Evolutionary conservation across 441 rosid species (phyloP).

Genomic region (Euphorbia celastroides): DNA sequence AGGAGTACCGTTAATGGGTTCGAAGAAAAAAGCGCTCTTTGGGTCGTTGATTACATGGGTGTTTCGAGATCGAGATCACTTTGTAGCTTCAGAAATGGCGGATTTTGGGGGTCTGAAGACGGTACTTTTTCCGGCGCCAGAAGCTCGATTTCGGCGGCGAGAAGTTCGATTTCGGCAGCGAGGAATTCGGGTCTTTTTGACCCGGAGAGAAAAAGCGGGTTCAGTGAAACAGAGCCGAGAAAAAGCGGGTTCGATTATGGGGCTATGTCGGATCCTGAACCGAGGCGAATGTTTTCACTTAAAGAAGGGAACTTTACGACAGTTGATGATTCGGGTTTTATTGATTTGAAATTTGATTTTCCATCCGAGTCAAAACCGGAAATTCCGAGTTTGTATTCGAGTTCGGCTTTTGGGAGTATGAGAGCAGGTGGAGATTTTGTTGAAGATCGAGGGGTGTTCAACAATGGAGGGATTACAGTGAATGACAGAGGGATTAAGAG

Average conservation of each 20-base stretch:
- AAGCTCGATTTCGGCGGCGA: conserved; percentile 47
- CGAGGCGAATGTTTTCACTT: conserved; percentile 62
- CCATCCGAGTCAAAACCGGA: conserved; percentile 40
- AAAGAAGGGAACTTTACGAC: conserved; percentile 69
- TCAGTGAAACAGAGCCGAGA: conserved; percentile 53
- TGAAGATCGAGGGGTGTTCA: conserved; percentile 26
- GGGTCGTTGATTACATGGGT: conserved; percentile 69
- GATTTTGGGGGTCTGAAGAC: conserved; percentile 59
- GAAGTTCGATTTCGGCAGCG: conserved; percentile 76
- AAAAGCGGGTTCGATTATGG: conserved; percentile 48
- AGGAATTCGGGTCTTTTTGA: conserved; percentile 62
- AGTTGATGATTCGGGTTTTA: conserved; percentile 82
- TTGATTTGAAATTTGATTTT: conserved; percentile 81
- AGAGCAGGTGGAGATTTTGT: conserved; percentile 28
- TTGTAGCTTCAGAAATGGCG: conserved; percentile 74
- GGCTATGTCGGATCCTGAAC: conserved; percentile 17
- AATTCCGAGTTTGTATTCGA: conserved; percentile 20
- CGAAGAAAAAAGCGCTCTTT: conserved; percentile 61
- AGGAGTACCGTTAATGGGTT: conserved; percentile 32
- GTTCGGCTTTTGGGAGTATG: conserved; percentile 52
- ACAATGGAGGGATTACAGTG: conserved; percentile 51
- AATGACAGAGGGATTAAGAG: conserved; percentile 64
- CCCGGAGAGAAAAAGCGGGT: conserved; percentile 54
- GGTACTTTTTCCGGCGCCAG: conserved; percentile 70
- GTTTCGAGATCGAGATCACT: conserved; percentile 93